Evolutionary conservation across 129 eudicot genomes (phyloP).

Genomic region (Arctium minus): DNA sequence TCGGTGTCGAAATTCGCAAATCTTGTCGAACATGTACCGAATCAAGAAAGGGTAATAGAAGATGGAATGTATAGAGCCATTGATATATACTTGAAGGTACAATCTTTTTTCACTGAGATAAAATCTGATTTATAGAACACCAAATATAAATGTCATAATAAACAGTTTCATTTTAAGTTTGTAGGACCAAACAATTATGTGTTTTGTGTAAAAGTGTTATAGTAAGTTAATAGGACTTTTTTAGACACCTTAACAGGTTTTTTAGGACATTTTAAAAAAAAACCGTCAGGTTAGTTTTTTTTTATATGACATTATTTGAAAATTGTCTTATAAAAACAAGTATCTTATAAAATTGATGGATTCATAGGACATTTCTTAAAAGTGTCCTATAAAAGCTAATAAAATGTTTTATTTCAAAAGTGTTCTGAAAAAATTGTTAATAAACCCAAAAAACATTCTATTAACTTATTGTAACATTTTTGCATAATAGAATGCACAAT

Average conservation of each 20-base stretch:
- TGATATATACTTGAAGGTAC: constrained; percentile 84
- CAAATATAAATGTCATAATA: neutral
- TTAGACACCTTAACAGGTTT: neutral
- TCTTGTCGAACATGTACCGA: constrained; percentile 67
- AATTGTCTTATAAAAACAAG: neutral
- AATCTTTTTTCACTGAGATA: neutral
- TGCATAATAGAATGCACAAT: neutral
- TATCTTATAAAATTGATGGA: neutral
- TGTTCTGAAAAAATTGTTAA: neutral
- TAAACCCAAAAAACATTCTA: neutral
- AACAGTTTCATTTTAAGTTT: neutral
- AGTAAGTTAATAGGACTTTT: neutral
- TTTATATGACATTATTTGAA: neutral
- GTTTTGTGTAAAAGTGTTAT: neutral
- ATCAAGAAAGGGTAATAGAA: constrained; percentile 60
- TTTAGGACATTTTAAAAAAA: neutral
- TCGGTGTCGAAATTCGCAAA: constrained; percentile 50
- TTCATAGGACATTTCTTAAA: neutral
- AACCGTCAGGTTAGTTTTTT: neutral
- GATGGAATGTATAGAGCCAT: constrained; percentile 91
- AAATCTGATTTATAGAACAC: neutral
- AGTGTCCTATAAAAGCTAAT: neutral
- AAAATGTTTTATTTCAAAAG: neutral
- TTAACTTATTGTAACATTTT: neutral
- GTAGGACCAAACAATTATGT: neutral